Percentiles rank a stretch among this genome's conserved stretches.
phyloP scores from a whole-genome alignment of 345 rosid species.

The Rhodamnia rubescens region DNA sequence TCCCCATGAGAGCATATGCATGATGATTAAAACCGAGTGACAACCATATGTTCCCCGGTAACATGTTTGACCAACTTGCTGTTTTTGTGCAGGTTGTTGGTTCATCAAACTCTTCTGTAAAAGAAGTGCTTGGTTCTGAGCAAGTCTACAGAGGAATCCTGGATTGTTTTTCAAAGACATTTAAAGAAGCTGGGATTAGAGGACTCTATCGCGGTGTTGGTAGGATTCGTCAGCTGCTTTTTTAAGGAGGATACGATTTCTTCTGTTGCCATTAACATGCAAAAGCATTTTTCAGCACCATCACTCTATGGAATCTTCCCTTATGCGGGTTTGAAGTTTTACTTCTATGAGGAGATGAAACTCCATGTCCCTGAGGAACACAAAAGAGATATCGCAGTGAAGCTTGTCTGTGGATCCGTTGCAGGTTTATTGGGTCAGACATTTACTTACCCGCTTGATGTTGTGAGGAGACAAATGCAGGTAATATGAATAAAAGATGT shows the following conservation, averaged over 20 bases:
- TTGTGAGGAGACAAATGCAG: conserved; percentile 98
- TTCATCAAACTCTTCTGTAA: conserved; percentile 32
- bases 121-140: conserved; percentile 23
- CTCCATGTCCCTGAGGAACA: conserved; percentile 66
- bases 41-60: background rate
- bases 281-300: conserved; percentile 45
- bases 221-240: conserved; percentile 17
- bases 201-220: conserved; percentile 96
- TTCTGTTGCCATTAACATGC: background rate
- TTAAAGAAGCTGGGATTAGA: conserved; percentile 56
- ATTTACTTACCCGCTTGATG: conserved; percentile 92
- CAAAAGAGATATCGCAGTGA: conserved; percentile 59
- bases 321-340: conserved; percentile 93
- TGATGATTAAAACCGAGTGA: background rate
- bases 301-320: conserved; percentile 94
- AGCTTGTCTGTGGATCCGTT: conserved; percentile 76
- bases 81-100: conserved; percentile 47
- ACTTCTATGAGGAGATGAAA: conserved; percentile 95
- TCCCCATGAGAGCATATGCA: background rate
- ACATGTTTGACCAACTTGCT: background rate
- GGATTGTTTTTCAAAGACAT: conserved; percentile 79
- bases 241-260: conserved; percentile 1
- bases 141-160: conserved; percentile 54
- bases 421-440: conserved; percentile 92
- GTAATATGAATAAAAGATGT: conserved; percentile 15